phyloP scores from a whole-genome alignment of 1,284 basidiomycete genomes.

The Ustilago lituana region DNA sequence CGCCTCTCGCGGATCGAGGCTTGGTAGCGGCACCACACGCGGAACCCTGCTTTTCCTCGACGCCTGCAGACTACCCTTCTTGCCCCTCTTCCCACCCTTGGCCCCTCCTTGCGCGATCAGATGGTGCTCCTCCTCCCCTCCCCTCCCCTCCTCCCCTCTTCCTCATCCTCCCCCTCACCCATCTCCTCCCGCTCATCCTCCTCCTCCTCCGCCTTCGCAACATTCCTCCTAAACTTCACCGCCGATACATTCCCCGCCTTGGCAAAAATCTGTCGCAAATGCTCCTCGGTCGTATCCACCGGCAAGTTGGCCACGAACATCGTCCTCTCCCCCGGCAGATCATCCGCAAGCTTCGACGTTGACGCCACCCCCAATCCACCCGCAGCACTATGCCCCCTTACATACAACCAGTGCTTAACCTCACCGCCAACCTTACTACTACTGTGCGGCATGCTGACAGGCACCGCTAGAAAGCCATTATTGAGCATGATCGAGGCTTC shows the following conservation, averaged over 20 bases:
- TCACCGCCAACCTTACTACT: neutral
- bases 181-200: constrained; percentile 43
- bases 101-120: neutral
- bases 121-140: constrained; percentile 15
- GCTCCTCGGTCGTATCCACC: constrained; percentile 52
- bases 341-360: constrained; percentile 7
- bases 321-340: constrained; percentile 49
- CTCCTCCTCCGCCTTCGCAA: constrained; percentile 18
- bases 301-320: constrained; percentile 64
- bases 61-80: constrained; percentile 13
- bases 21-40: constrained; percentile 31
- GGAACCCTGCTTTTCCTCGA: constrained; percentile 28
- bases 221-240: constrained; percentile 32
- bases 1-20: constrained; percentile 32
- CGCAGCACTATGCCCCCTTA: constrained; percentile 18
- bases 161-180: constrained; percentile 25
- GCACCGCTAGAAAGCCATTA: constrained; percentile 38
- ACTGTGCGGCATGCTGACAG: constrained; percentile 7
- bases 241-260: constrained; percentile 53
- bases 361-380: constrained; percentile 3
- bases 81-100: constrained; percentile 8
- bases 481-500: constrained; percentile 8
- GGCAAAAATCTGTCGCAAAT: constrained; percentile 52
- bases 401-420: constrained; percentile 37
- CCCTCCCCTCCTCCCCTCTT: constrained; percentile 15